Conservation (phyloP, 163 green algal species). For the Chlamydomonas reinhardtii region DNA sequence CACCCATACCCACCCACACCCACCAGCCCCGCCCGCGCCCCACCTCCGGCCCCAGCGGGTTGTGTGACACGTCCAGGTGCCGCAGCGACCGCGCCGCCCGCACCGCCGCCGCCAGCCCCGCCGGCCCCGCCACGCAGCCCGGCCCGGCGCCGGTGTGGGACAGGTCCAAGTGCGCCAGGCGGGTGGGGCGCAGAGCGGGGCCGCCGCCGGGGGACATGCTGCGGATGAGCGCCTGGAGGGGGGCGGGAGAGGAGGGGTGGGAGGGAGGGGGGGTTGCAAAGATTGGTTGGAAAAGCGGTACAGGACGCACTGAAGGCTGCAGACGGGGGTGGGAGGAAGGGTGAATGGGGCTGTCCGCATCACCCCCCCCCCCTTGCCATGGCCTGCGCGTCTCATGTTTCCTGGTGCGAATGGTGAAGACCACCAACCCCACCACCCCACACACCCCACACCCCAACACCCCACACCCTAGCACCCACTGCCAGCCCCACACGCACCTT, state of each 20-base stretch:
- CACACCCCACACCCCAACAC: no score
- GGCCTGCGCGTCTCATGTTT: no score
- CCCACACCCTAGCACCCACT: neutral
- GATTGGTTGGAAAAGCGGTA: no score
- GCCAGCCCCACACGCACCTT: neutral
- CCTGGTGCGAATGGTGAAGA: no score
- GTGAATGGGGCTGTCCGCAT: no score
- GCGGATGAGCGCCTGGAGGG: neutral
- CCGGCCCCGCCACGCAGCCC: neutral
- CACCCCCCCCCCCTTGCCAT: no score
- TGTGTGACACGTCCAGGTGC: constrained; percentile 31
- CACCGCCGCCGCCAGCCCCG: neutral
- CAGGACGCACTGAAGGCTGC: no score
- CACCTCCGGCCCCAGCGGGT: constrained; percentile 38
- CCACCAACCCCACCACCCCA: no score
- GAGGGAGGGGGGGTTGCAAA: neutral
- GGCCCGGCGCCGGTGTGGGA: neutral
- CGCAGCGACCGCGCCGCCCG: neutral
- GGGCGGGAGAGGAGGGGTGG: no score
- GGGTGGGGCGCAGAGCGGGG: neutral
- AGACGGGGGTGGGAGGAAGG: no score
- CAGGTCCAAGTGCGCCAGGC: constrained; percentile 17
- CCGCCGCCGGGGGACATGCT: neutral
- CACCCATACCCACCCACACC: neutral
- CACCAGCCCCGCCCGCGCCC: neutral